Percentiles rank a stretch among this genome's conserved stretches.
phyloP scores from a whole-genome alignment of 2,329 filamentous ascomycete genomes.

The Fusarium drepaniforme region DNA sequence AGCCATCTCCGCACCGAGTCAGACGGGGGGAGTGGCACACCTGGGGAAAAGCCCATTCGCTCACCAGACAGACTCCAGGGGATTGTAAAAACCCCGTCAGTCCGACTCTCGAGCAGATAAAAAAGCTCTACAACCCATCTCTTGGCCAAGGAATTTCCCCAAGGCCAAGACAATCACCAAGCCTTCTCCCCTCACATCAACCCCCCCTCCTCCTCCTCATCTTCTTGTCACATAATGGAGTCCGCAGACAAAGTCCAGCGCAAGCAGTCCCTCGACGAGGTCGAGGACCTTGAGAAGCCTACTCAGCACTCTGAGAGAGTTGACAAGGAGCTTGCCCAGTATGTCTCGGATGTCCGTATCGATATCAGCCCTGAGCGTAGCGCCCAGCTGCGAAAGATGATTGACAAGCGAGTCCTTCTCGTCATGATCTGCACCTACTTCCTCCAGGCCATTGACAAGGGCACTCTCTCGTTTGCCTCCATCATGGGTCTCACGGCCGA shows the following conservation, averaged over 20 bases:
- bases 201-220: background rate
- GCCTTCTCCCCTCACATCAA: background rate
- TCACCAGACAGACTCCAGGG: background rate
- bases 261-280: constrained; percentile 39
- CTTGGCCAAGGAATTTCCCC: background rate
- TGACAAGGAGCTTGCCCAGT: constrained; percentile 76
- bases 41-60: constrained; percentile 2
- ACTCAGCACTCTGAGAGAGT: constrained; percentile 63
- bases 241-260: constrained; percentile 14
- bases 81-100: background rate
- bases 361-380: constrained; percentile 71
- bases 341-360: constrained; percentile 68
- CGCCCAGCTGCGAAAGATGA: constrained; percentile 70
- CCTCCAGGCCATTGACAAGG: constrained; percentile 77
- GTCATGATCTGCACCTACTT: constrained; percentile 83
- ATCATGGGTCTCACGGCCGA: constrained; percentile 72
- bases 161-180: background rate
- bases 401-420: constrained; percentile 75
- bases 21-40: background rate
- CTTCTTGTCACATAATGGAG: constrained; percentile 16
- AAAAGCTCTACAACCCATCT: background rate
- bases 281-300: constrained; percentile 55
- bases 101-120: background rate
- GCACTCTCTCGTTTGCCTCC: constrained; percentile 72
- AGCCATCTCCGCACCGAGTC: constrained; percentile 9